Evolutionary conservation across 345 rosid species (phyloP), one percentile per base, ranked within the genome.

Genomic region (Salix caprea): DNA sequence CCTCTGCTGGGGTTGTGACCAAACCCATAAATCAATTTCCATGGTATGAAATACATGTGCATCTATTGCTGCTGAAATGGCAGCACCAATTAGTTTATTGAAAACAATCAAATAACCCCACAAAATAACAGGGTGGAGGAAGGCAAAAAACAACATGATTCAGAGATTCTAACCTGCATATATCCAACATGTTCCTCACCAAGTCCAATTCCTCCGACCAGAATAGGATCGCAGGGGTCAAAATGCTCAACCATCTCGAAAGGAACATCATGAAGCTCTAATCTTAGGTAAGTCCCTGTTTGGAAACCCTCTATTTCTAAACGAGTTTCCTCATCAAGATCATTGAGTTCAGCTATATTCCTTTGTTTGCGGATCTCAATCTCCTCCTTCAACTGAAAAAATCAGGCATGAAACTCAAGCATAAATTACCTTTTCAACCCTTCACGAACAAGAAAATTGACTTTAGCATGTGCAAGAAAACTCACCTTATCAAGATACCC

Each of bases 181-280:
- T 86, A 93, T 76, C 99, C 99, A 72, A 82, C 85, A 85, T 79
- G 89, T 81, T 96, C 98, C 87, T 96, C 99, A 5, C 97, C 97
- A 44, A 85, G 84, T 77, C 94, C 94, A 75, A 96, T 81, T 79
- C 98, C 99, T 76, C 98, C 97, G 69, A 93, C 91, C 77, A 96
- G 74, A 82, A 92, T 65, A 68, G 99, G 98, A 84, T 92, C 91
- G 78, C 87, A 86, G 13, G 99, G 98, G 82, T 93, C 96, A 88
- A 92, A 93, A 86, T 90, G 86, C 77, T 91, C 90, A 58, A 91
- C 92, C 99, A 96, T 93, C 88, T 96, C 98, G 76, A 74, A 96
- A 70, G 99, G 95, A 85, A 96, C 97, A 79, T 80, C 90, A 82
- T 89, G 97, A 82, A 96, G 82, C 86, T 91, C 99, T 88, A 96